Conservation (phyloP, 2,329 filamentous ascomycete genomes). For the Aspergillus luchuensis region DNA sequence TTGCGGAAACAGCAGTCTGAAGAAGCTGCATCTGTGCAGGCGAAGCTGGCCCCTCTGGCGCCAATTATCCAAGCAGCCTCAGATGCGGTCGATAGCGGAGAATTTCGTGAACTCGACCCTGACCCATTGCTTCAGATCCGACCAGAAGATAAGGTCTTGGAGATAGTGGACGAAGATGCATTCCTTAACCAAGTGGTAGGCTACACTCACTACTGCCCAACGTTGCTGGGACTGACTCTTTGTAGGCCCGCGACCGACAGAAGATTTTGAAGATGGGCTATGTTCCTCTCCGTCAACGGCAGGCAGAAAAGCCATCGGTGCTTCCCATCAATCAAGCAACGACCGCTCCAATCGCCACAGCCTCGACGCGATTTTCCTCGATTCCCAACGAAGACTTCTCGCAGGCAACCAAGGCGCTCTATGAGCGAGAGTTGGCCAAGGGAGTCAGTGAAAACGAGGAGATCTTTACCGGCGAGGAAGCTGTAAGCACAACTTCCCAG, state of each 20-base stretch:
- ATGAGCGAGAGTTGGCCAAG: constrained; percentile 88
- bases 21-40: constrained; percentile 61
- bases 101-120: constrained; percentile 59
- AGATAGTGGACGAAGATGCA: constrained; percentile 58
- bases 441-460: constrained; percentile 94
- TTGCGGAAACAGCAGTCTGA: constrained; percentile 68
- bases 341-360: constrained; percentile 52
- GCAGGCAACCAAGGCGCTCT: constrained; percentile 81
- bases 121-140: constrained; percentile 66
- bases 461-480: constrained; percentile 88
- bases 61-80: constrained; percentile 32
- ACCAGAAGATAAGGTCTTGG: constrained; percentile 63
- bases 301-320: constrained; percentile 36
- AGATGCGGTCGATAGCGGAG: constrained; percentile 29
- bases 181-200: constrained; percentile 61
- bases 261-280: constrained; percentile 67
- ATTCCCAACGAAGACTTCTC: constrained; percentile 77
- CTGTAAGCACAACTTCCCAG: constrained; percentile 64
- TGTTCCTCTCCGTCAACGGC: constrained; percentile 60
- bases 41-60: constrained; percentile 56
- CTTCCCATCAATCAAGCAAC: constrained; percentile 38
- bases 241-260: constrained; percentile 57
- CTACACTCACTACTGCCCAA: constrained; percentile 16
- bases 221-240: constrained; percentile 15
- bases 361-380: constrained; percentile 69